phyloP scores from a whole-genome alignment of 1,284 basidiomycete species.

The Trichosporon sp. region DNA sequence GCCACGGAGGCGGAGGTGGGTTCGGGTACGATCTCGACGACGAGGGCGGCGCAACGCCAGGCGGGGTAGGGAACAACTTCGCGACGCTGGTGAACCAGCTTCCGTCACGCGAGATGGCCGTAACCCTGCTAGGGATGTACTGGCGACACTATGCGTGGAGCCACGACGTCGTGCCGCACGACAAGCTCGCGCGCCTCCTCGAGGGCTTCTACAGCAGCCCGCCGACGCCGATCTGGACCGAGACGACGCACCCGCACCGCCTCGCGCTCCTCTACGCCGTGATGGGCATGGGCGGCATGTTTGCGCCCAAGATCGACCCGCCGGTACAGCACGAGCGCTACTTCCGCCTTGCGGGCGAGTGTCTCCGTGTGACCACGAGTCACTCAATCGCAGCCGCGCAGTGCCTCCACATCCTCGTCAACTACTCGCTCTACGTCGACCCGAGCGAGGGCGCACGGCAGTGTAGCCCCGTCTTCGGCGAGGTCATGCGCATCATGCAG shows the following conservation, averaged over 20 bases:
- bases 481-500: slow-evolving; percentile 1
- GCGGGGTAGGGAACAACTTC: background rate
- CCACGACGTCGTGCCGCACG: background rate
- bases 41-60: background rate
- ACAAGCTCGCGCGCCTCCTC: background rate
- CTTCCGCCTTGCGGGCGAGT: slow-evolving; percentile 1
- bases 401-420: background rate
- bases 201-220: background rate
- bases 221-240: slow-evolving; percentile 1
- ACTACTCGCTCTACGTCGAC: background rate
- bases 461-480: background rate
- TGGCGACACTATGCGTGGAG: background rate
- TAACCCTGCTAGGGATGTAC: background rate
- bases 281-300: background rate
- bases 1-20: background rate
- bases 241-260: slow-evolving; percentile 3
- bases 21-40: background rate
- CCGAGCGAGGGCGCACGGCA: background rate
- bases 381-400: background rate
- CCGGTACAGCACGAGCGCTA: background rate
- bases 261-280: slow-evolving; percentile 2
- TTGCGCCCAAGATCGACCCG: background rate
- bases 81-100: slow-evolving; percentile 1
- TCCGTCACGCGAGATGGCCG: background rate
- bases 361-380: background rate